Evolutionary conservation across 129 eudicot genomes (phyloP), one percentile per base, ranked within the genome.

Genomic region (Escallonia rubra): DNA sequence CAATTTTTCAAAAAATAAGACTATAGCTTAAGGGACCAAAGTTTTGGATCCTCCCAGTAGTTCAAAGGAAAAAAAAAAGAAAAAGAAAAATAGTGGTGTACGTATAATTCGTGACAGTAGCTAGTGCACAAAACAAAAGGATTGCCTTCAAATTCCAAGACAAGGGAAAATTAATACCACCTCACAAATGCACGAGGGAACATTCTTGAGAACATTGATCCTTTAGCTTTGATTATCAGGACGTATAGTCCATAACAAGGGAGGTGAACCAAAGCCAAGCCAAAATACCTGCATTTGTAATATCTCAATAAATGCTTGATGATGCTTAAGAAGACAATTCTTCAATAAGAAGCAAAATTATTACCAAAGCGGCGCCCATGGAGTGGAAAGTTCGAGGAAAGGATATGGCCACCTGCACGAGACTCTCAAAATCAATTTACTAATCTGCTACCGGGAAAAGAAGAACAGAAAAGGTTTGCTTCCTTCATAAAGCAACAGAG

Each of bases 331-430:
- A 38, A 68, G 41, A 53, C 2, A 50, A 13, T 14, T 44, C 58
- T 8, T 16, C 43, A 14, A 61, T 7, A 9, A 7, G 60, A 65
- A 38, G 58, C 69, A 74, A 41, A 47, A 23, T 15, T 23, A 39
- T 74, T 80, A 87, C 97, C 96, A 87, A 56, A 84, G 41, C 48
- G 97, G 97, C 5, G 96, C 96, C 86, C 76, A 78, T 3, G 96
- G 90, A 69, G 87, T 87, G 50, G 78, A 65, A 40, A 91, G 90
- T 64, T 91, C 96, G 34, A 87, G 85, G 74, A 91, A 91, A 59
- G 97, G 97, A 78, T 85, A 91, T 41, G 97, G 97, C 97, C 96
- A 91, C 94, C 97, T 85, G 82, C 73, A 73, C 69, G 45, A 65
- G 61, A 61, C 43, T 61, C 60, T 15, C 41, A 52, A 11, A 45